phyloP scores from a whole-genome alignment of 345 rosid genomes.

The Pistacia atlantica region DNA sequence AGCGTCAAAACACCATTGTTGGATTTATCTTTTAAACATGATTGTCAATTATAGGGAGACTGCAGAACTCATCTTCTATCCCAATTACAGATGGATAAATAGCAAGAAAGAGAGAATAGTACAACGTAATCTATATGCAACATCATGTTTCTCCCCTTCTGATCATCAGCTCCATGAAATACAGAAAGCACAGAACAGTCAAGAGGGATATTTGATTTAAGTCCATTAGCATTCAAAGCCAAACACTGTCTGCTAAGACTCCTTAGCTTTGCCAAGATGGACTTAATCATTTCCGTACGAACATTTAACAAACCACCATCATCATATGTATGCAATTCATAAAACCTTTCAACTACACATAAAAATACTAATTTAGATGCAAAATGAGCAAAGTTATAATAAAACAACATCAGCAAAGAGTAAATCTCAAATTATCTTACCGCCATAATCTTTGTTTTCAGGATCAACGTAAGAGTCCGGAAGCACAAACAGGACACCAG shows the following conservation, averaged over 20 bases:
- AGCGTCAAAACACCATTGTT: background rate
- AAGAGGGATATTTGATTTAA: constrained; percentile 22
- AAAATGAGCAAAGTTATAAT: background rate
- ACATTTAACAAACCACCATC: background rate
- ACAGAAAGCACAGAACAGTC: constrained; percentile 20
- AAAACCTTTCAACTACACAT: background rate
- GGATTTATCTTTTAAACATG: too few relatives aligned
- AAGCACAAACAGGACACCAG: constrained; percentile 89
- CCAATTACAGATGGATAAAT: too few relatives aligned
- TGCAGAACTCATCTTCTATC: too few relatives aligned
- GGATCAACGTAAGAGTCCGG: constrained; percentile 95
- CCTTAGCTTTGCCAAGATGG: constrained; percentile 42
- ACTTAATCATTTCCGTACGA: background rate
- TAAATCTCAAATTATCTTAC: constrained; percentile 35
- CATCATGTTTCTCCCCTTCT: constrained; percentile 32
- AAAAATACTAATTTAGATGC: background rate
- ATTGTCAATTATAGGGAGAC: too few relatives aligned
- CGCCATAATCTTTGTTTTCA: constrained; percentile 91
- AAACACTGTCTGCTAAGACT: constrained; percentile 24
- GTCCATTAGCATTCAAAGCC: constrained; percentile 58
- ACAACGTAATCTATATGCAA: too few relatives aligned
- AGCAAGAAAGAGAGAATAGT: too few relatives aligned
- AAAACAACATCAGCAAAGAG: background rate
- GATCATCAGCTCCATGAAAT: constrained; percentile 28
- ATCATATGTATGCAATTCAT: background rate